phyloP scores from a whole-genome alignment of 306 rosid genomes.

The Pyrus betulifolia region DNA sequence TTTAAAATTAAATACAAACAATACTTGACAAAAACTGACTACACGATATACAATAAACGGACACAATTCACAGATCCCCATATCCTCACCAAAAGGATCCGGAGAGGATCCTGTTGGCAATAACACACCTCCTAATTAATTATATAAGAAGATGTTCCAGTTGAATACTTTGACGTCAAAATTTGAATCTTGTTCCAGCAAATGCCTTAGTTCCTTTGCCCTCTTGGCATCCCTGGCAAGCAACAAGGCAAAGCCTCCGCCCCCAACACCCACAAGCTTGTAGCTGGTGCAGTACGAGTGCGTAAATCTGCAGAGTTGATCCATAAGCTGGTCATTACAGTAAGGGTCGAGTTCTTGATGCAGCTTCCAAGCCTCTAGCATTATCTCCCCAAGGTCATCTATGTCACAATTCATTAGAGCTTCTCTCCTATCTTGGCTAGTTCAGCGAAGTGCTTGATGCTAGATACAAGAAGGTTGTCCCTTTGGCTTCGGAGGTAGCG shows the following conservation, averaged over 20 bases:
- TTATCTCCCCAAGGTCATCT: constrained; percentile 76
- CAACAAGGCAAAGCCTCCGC: constrained; percentile 78
- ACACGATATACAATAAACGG: too few relatives aligned
- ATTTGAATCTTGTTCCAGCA: constrained; percentile 46
- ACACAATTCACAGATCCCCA: too few relatives aligned
- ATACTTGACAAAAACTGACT: too few relatives aligned
- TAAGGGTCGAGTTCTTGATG: constrained; percentile 96
- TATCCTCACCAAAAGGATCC: too few relatives aligned
- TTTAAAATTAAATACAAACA: too few relatives aligned
- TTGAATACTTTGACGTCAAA: constrained; percentile 58
- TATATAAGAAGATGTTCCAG: constrained; percentile 45
- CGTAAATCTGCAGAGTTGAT: constrained; percentile 55
- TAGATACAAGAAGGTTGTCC: constrained; percentile 50
- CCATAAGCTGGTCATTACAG: constrained; percentile 79
- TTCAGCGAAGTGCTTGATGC: constrained; percentile 77
- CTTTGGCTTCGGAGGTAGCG: constrained; percentile 49
- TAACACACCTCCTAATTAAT: not conserved
- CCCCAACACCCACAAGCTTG: constrained; percentile 99
- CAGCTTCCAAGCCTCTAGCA: constrained; percentile 92
- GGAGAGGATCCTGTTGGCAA: too few relatives aligned
- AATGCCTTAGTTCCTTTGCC: constrained; percentile 50
- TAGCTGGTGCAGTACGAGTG: constrained; percentile 69
- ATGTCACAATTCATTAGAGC: constrained; percentile 80
- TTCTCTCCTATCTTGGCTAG: constrained; percentile 86
- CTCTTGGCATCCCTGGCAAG: constrained; percentile 51